A percentile compares a stretch with the other conserved stretches of the same genome.
These are phyloP conservation scores for Irpex sp. DNA, from an alignment of 1,284 basidiomycete genomes.

Conservation along the genomic window DNA sequence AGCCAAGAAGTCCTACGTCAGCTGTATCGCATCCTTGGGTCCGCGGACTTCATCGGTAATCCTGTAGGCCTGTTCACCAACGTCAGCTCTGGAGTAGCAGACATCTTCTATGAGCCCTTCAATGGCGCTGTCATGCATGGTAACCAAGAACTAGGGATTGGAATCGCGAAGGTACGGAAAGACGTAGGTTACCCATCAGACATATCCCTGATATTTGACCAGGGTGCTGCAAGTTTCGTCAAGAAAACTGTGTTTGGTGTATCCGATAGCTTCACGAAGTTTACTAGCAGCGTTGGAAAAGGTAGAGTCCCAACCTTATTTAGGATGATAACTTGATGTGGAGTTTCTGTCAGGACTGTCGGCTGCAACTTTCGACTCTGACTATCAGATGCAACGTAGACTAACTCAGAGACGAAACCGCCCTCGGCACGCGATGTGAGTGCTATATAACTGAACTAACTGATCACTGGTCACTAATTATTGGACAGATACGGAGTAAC, in stretches of 20 bases:
- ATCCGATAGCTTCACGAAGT: constrained; percentile 94
- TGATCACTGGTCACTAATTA: constrained; percentile 12
- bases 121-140: constrained; percentile 97
- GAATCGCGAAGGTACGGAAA: constrained; percentile 84
- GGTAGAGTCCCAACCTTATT: constrained; percentile 41
- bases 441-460: constrained; percentile 1
- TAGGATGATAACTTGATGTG: constrained; percentile 1
- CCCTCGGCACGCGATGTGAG: constrained; percentile 92
- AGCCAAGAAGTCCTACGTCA: constrained; percentile 92
- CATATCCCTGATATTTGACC: constrained; percentile 5
- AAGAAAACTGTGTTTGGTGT: constrained; percentile 99
- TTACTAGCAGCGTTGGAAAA: constrained; percentile 97
- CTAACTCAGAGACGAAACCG: constrained; percentile 91
- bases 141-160: constrained; percentile 91
- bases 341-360: constrained; percentile 67
- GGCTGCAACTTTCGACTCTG: constrained; percentile 93
- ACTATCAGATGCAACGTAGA: constrained; percentile 89
- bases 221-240: constrained; percentile 97
- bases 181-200: not conserved
- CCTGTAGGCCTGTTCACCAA: constrained; percentile 98
- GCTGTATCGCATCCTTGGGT: constrained; percentile 94
- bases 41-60: constrained; percentile 92
- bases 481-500: constrained; percentile 81
- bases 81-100: constrained; percentile 97
- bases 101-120: constrained; percentile 99